A percentile compares a stretch with the other conserved stretches of the same genome.
These are phyloP conservation scores for Adiantum capillusveneris DNA, from an alignment of 75 land plant genomes.

Conservation along the genomic window DNA sequence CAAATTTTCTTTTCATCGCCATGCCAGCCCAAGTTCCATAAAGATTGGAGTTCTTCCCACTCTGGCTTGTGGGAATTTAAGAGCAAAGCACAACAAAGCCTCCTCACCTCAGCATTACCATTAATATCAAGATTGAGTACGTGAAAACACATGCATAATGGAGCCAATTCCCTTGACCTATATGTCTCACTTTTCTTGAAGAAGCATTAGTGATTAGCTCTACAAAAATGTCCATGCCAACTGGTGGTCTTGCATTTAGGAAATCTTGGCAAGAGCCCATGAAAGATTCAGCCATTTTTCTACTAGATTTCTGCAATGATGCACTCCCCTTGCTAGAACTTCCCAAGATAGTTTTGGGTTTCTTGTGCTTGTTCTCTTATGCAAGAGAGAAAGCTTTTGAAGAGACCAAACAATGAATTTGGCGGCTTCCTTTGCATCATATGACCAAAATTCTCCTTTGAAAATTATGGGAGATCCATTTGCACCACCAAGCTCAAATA, in stretches of 20 bases:
- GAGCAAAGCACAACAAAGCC: not conserved
- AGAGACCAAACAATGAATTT: slow-evolving; percentile 14
- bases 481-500: slow-evolving; percentile 10
- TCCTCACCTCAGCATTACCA: not conserved
- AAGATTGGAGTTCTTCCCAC: not conserved
- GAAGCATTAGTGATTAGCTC: not conserved
- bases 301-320: slow-evolving; percentile 19
- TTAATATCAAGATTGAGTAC: not conserved
- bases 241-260: slow-evolving; percentile 34
- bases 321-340: slow-evolving; percentile 18
- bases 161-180: not conserved
- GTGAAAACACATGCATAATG: slow-evolving; percentile 1
- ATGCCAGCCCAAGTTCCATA: not conserved
- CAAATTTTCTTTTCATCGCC: not conserved
- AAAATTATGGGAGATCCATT: slow-evolving; percentile 9
- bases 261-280: slow-evolving; percentile 39
- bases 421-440: slow-evolving; percentile 9
- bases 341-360: slow-evolving; percentile 9
- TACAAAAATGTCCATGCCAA: not conserved
- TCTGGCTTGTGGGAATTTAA: not conserved
- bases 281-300: slow-evolving; percentile 39
- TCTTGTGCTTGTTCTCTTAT: slow-evolving; percentile 14
- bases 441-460: slow-evolving; percentile 13
- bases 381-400: slow-evolving; percentile 11
- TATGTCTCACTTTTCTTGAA: not conserved